Evolutionary conservation across 2,329 filamentous ascomycete genomes (phyloP), one percentile per base, ranked within the genome.

Genomic region (Colletotrichum lindemuthianum): DNA sequence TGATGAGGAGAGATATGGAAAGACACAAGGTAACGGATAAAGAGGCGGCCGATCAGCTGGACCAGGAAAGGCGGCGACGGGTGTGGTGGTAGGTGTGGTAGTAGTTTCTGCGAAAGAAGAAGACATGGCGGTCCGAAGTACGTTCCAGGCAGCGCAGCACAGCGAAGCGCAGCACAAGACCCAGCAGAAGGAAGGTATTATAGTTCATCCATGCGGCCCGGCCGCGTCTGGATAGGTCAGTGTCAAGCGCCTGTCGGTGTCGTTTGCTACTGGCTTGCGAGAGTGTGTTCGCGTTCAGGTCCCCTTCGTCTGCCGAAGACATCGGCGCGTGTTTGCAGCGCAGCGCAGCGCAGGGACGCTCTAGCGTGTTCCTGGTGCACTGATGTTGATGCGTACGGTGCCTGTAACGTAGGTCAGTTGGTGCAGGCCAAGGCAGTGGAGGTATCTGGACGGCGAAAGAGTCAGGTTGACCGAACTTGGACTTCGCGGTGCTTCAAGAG

Each of bases 221-320:
- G 51, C 63, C 63, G 58, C 58, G 63, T 65, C 58, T 61, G 63
- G 63, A 65, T 61, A 65, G 63, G 63, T 65, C 63, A 65, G 48
- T 65, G 63, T 65, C 51, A 55, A 52, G 49, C 49, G 43, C 41
- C 40, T 48, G 58, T 33, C 54, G 32, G 37, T 16, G 45, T 48
- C 59, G 45, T 24, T 24, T 24, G 24, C 5, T 24, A 24, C 24
- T 24, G 24, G 24, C 24, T 24, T 24, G 24, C 24, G 24, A 24
- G 24, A 24, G 24, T 24, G 24, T 24, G 24, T 24, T 24, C 24
- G 24, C 24, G 24, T 24, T 24, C 24, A 24, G 24, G 24, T 24
- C 24, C 24, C 24, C 24, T 24, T 24, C 24, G 24, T 24, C 24
- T 24, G 24, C 24, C 24, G 53, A 47, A 40, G 39, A 10, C 39